A percentile compares a stretch with the other conserved stretches of the same genome.
These are phyloP conservation scores for Penicillium griseofulvum DNA, from an alignment of 2,329 filamentous ascomycete genomes.

Conservation along the genomic window DNA sequence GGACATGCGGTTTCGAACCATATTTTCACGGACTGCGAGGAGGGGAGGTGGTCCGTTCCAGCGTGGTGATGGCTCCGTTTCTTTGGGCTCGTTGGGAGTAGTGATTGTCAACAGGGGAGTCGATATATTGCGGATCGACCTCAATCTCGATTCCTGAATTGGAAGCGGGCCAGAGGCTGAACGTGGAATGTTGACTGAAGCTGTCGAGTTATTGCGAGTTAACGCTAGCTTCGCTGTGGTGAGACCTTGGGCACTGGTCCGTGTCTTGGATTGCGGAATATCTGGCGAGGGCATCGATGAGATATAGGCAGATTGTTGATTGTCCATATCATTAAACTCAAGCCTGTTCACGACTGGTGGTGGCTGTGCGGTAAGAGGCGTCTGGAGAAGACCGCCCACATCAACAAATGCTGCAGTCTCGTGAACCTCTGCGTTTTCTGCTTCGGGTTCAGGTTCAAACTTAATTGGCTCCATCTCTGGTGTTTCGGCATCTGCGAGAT, in stretches of 20 bases:
- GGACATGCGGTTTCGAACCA: slow-evolving; percentile 44
- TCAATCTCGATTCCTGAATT: neutral
- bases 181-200: slow-evolving; percentile 7
- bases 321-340: slow-evolving; percentile 13
- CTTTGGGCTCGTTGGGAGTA: slow-evolving; percentile 12
- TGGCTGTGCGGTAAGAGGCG: slow-evolving; percentile 53
- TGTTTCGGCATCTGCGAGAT: slow-evolving; percentile 72
- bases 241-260: slow-evolving; percentile 7
- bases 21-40: slow-evolving; percentile 54
- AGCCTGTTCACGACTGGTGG: slow-evolving; percentile 34
- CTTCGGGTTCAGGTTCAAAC: slow-evolving; percentile 33
- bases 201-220: slow-evolving; percentile 15
- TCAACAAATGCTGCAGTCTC: slow-evolving; percentile 63
- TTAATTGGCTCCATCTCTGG: slow-evolving; percentile 55
- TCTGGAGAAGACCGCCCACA: slow-evolving; percentile 64
- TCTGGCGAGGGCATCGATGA: slow-evolving; percentile 7
- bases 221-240: slow-evolving; percentile 4
- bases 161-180: neutral
- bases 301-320: slow-evolving; percentile 14
- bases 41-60: slow-evolving; percentile 46
- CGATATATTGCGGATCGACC: slow-evolving; percentile 15
- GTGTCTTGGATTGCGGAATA: slow-evolving; percentile 6
- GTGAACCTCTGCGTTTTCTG: slow-evolving; percentile 29
- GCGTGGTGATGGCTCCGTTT: slow-evolving; percentile 18
- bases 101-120: slow-evolving; percentile 23